These are phyloP conservation scores for Brassica rapa DNA, from an alignment of 345 rosid species.

Conservation along the genomic window DNA sequence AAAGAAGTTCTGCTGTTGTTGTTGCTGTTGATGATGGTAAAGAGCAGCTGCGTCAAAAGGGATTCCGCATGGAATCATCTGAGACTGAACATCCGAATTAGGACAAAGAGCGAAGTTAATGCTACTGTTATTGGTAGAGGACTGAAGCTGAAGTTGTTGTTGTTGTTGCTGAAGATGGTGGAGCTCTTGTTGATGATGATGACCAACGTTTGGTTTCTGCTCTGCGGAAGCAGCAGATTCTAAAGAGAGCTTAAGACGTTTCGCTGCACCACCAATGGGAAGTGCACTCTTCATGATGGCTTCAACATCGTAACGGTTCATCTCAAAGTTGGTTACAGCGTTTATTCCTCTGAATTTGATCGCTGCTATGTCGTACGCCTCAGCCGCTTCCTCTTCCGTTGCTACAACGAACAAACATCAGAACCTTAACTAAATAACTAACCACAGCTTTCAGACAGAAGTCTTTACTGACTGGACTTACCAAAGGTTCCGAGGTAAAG, in stretches of 20 bases:
- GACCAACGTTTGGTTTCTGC: conserved; percentile 51
- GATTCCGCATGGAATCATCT: conserved; percentile 59
- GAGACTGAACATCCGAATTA: conserved; percentile 41
- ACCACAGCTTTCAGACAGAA: conserved; percentile 1
- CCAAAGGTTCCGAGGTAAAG: conserved; percentile 96
- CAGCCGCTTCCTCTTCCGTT: conserved; percentile 98
- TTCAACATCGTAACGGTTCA: conserved; percentile 85
- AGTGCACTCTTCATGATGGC: conserved; percentile 79
- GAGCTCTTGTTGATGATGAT: conserved; percentile 37
- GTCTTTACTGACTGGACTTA: conserved; percentile 27
- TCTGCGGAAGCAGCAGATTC: conserved; percentile 54
- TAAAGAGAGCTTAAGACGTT: conserved; percentile 73
- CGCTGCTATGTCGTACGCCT: conserved; percentile 98
- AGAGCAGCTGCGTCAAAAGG: conserved; percentile 60
- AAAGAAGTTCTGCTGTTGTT: conserved; percentile 50
- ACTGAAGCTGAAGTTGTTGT: conserved; percentile 48
- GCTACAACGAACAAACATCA: conserved; percentile 45
- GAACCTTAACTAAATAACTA: not conserved
- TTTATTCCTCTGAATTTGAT: conserved; percentile 87
- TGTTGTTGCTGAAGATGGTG: conserved; percentile 50
- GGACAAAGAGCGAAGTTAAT: conserved; percentile 62
- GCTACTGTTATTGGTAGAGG: conserved; percentile 50
- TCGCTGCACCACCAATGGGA: conserved; percentile 83
- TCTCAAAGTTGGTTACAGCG: conserved; percentile 96
- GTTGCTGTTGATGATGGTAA: conserved; percentile 50